Percentiles rank a stretch among this genome's conserved stretches.
These are phyloP conservation scores for Nephelium lappaceum DNA, from an alignment of 345 rosid species.

Conservation along the genomic window DNA sequence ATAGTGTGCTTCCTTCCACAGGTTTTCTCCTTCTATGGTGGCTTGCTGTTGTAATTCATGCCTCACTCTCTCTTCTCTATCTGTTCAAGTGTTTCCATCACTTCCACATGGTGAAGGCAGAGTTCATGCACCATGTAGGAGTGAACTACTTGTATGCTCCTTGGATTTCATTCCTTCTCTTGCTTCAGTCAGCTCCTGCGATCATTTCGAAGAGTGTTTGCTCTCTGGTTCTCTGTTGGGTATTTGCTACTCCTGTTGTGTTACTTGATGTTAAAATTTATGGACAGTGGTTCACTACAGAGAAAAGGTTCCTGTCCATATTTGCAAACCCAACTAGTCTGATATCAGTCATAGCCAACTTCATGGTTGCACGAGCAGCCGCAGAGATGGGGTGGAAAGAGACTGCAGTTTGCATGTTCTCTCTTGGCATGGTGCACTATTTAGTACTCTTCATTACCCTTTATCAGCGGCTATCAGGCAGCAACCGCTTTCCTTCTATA, in stretches of 20 bases:
- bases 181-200: conserved; percentile 67
- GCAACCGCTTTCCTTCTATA: conserved; percentile 40
- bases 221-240: conserved; percentile 38
- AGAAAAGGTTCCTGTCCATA: conserved; percentile 53
- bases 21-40: conserved; percentile 41
- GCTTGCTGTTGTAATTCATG: conserved; percentile 27
- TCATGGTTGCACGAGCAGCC: conserved; percentile 57
- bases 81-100: conserved; percentile 33
- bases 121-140: conserved; percentile 53
- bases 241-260: conserved; percentile 49
- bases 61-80: conserved; percentile 32
- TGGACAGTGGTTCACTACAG: conserved; percentile 81
- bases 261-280: conserved; percentile 65
- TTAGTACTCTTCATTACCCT: conserved; percentile 73
- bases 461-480: conserved; percentile 59
- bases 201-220: conserved; percentile 13
- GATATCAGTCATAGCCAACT: conserved; percentile 63
- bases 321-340: conserved; percentile 72
- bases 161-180: conserved; percentile 62
- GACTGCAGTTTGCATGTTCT: conserved; percentile 59
- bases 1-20: conserved; percentile 17
- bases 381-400: conserved; percentile 65
- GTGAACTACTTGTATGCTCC: conserved; percentile 73
- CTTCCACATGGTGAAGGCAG: conserved; percentile 44
- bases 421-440: conserved; percentile 68